Conservation (phyloP, 73 alveolate species). For the Uronychia setigera region DNA sequence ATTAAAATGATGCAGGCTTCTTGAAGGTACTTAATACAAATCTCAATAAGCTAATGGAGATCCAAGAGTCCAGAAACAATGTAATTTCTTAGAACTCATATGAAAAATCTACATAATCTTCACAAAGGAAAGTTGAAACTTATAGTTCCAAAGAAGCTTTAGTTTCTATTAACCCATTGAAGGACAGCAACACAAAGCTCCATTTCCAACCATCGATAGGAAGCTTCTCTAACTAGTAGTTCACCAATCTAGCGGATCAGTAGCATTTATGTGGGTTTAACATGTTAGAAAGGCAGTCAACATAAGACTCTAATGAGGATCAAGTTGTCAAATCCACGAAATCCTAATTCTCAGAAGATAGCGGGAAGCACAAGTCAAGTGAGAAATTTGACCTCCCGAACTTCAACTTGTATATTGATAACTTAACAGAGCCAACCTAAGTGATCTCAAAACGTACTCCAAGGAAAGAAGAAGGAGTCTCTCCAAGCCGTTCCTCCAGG, state of each 20-base stretch:
- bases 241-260: neutral
- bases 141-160: no score
- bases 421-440: neutral
- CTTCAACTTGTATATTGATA: neutral
- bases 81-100: neutral
- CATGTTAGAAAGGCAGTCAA: neutral
- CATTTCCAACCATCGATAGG: neutral
- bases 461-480: neutral
- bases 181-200: neutral
- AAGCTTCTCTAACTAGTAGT: neutral
- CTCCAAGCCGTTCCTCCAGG: neutral
- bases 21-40: neutral
- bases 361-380: neutral
- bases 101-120: neutral
- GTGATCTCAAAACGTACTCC: neutral
- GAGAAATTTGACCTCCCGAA: conserved; percentile 1
- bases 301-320: neutral
- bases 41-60: neutral
- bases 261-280: neutral
- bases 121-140: neutral
- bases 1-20: neutral
- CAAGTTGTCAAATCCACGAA: neutral
- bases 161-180: no score
- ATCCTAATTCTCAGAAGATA: neutral
- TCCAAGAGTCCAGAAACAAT: neutral